Percentiles rank a stretch among this genome's conserved stretches.
Evolutionary conservation across 805 yeast genomes (phyloP).

Genomic region (Candida odintsovae): DNA sequence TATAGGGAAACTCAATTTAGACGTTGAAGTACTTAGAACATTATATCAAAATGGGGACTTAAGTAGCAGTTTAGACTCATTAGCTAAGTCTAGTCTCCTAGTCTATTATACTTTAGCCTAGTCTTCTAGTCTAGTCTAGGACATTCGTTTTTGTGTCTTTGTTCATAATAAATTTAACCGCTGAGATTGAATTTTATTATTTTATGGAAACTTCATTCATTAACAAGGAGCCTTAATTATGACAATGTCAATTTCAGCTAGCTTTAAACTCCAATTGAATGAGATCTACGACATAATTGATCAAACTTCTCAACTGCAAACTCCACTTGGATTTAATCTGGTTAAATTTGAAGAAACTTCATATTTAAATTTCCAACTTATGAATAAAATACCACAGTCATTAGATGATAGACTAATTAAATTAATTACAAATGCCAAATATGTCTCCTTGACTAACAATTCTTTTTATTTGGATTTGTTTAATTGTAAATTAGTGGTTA

Average conservation of each 20-base stretch:
- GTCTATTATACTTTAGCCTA: no score
- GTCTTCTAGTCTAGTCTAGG: background rate
- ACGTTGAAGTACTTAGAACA: background rate
- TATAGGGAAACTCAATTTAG: background rate
- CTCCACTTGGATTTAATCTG: conserved; percentile 8
- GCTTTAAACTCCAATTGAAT: background rate
- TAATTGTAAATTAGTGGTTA: background rate
- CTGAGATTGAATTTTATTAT: background rate
- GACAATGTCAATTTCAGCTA: background rate
- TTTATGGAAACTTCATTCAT: no score
- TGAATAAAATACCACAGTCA: background rate
- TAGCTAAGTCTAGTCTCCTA: no score
- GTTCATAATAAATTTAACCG: background rate
- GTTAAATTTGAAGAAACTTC: conserved; percentile 16
- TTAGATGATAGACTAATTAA: conserved; percentile 6
- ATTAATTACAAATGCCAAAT: conserved; percentile 20
- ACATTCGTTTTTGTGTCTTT: background rate
- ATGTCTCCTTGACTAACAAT: conserved; percentile 20
- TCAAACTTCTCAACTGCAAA: background rate
- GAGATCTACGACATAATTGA: background rate
- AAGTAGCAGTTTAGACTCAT: no score
- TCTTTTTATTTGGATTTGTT: conserved; percentile 6
- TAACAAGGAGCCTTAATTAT: no score
- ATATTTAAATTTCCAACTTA: conserved; percentile 16
- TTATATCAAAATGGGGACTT: no score